A percentile compares a stretch with the other conserved stretches of the same genome.
Evolutionary conservation across 1,139 yeast genomes (phyloP).

Genomic region (Hemisphaericaspora lyxosophila): DNA sequence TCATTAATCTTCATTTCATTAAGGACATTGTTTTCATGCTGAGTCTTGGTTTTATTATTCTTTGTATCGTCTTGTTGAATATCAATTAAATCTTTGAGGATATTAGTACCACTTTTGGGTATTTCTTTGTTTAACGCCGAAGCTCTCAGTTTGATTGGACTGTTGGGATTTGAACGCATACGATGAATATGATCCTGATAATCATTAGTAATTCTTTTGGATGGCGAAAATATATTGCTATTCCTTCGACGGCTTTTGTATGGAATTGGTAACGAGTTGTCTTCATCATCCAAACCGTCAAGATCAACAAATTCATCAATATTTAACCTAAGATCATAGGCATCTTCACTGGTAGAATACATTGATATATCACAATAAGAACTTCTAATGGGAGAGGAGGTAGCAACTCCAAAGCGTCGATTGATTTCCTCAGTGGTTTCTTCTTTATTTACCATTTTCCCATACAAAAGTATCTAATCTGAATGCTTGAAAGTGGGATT

Average conservation of each 20-base stretch:
- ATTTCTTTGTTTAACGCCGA: background rate
- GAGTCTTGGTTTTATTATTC: background rate
- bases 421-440: constrained; percentile 4
- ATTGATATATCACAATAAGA: background rate
- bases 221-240: constrained; percentile 15
- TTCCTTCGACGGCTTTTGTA: too few relatives aligned
- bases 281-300: too few relatives aligned
- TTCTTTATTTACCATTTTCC: background rate
- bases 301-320: too few relatives aligned
- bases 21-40: background rate
- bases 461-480: too few relatives aligned
- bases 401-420: background rate
- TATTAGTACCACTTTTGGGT: background rate
- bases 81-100: background rate
- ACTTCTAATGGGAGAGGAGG: background rate
- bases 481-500: too few relatives aligned
- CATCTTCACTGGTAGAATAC: background rate
- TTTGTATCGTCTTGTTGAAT: too few relatives aligned
- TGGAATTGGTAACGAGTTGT: too few relatives aligned
- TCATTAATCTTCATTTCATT: background rate
- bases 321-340: too few relatives aligned
- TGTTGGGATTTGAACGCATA: constrained; percentile 14
- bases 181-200: constrained; percentile 20
- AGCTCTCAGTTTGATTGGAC: constrained; percentile 11
- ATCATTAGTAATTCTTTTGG: constrained; percentile 19